Evolutionary conservation across 257 asterid species (phyloP).

Genomic region (Ligustrum vulgare): DNA sequence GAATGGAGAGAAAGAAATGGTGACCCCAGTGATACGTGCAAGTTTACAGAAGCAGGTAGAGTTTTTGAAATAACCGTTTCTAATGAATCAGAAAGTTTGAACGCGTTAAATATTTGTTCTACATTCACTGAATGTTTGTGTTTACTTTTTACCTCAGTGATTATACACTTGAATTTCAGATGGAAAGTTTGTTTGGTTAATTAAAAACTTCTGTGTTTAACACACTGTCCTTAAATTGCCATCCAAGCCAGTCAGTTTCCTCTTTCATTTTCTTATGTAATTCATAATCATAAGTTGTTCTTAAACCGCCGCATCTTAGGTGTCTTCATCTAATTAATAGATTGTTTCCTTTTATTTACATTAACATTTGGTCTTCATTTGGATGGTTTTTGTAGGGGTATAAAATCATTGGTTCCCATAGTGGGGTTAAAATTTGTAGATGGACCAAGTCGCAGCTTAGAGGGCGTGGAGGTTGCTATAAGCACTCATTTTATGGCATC

Average conservation of each 20-base stretch:
- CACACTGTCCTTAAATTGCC: background rate
- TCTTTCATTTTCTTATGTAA: background rate
- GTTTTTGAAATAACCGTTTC: constrained; percentile 3
- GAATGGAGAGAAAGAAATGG: constrained; percentile 91
- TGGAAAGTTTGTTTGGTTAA: background rate
- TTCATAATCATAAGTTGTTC: background rate
- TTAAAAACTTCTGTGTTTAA: too few relatives aligned
- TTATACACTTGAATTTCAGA: background rate
- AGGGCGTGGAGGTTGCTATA: constrained; percentile 99
- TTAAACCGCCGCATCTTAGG: background rate
- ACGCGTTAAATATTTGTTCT: background rate
- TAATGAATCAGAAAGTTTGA: background rate
- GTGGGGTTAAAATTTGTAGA: constrained; percentile 97
- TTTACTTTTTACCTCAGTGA: background rate
- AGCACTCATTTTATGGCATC: constrained; percentile 94
- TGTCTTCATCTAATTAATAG: background rate
- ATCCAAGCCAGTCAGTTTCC: background rate
- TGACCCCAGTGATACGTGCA: constrained; percentile 78
- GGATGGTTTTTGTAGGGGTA: constrained; percentile 65
- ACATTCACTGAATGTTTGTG: background rate
- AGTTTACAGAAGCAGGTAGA: constrained; percentile 90
- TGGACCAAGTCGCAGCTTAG: constrained; percentile 99
- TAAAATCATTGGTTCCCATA: constrained; percentile 92
- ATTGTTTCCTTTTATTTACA: background rate
- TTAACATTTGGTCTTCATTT: constrained; percentile 18